phyloP scores from a whole-genome alignment of 345 rosid species.

The Salix purpurea region DNA sequence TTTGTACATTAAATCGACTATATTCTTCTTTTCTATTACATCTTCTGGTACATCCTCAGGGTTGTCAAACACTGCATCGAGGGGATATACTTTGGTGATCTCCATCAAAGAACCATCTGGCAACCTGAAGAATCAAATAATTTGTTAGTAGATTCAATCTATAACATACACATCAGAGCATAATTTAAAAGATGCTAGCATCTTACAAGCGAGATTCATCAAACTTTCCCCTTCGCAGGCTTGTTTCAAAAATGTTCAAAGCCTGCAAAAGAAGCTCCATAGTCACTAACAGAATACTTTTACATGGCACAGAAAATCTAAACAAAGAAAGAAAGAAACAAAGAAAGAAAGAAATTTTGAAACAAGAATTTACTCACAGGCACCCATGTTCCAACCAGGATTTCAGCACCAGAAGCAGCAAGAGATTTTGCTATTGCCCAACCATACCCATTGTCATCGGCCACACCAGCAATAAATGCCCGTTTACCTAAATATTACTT shows the following conservation, averaged over 20 bases:
- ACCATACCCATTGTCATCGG: slow-evolving; percentile 97
- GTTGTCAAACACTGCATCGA: slow-evolving; percentile 85
- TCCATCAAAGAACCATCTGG: slow-evolving; percentile 93
- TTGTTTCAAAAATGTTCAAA: slow-evolving; percentile 86
- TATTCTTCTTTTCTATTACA: slow-evolving; percentile 41
- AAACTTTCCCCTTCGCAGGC: slow-evolving; percentile 90
- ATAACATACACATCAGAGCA: not conserved
- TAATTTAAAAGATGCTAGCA: slow-evolving; percentile 10
- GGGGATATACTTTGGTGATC: slow-evolving; percentile 82
- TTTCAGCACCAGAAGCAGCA: slow-evolving; percentile 98
- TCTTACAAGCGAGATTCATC: slow-evolving; percentile 90
- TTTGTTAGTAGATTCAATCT: slow-evolving; percentile 13
- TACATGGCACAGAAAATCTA: not conserved
- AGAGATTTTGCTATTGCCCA: slow-evolving; percentile 99
- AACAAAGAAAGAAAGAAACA: not conserved
- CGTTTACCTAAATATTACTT: slow-evolving; percentile 58
- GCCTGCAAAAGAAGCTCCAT: slow-evolving; percentile 51
- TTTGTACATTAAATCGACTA: not conserved
- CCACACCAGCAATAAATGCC: slow-evolving; percentile 94
- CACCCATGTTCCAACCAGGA: slow-evolving; percentile 97
- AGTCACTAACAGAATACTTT: slow-evolving; percentile 7
- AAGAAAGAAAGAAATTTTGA: not conserved
- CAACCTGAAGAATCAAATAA: slow-evolving; percentile 44
- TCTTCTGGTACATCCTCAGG: slow-evolving; percentile 90
- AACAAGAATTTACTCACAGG: slow-evolving; percentile 56